Conservation (phyloP, 2,329 filamentous ascomycete species). For the Macroventuria anomochaeta region DNA sequence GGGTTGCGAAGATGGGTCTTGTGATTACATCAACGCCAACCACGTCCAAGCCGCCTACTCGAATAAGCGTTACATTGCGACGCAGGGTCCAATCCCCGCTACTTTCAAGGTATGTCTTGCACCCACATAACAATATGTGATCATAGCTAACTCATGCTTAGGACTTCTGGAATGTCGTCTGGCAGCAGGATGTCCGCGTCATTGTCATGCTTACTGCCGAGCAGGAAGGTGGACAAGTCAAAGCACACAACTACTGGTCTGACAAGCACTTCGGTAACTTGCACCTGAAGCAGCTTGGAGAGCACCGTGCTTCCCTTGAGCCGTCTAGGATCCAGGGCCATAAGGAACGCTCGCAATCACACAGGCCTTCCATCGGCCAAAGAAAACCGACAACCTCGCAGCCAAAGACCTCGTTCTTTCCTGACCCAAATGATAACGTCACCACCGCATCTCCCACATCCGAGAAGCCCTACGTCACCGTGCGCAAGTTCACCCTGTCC, state of each 20-base stretch:
- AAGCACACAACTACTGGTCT: slow-evolving; percentile 94
- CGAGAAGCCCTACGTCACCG: slow-evolving; percentile 76
- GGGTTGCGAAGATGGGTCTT: slow-evolving; percentile 69
- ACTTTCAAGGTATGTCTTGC: slow-evolving; percentile 78
- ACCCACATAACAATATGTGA: neutral
- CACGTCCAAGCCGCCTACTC: slow-evolving; percentile 80
- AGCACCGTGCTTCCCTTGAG: slow-evolving; percentile 82
- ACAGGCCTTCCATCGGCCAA: slow-evolving; percentile 44
- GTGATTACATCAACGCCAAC: slow-evolving; percentile 96
- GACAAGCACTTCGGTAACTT: slow-evolving; percentile 78
- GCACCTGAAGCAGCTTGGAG: slow-evolving; percentile 76
- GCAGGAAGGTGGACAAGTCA: slow-evolving; percentile 88
- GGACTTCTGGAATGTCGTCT: slow-evolving; percentile 98
- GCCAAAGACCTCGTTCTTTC: slow-evolving; percentile 17
- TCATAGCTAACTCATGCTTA: slow-evolving; percentile 48
- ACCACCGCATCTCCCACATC: slow-evolving; percentile 41
- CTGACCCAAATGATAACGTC: slow-evolving; percentile 27
- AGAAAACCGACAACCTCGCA: slow-evolving; percentile 46
- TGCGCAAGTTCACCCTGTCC: slow-evolving; percentile 85
- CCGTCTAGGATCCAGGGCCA: slow-evolving; percentile 59
- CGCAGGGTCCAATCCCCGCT: slow-evolving; percentile 88
- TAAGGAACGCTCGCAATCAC: slow-evolving; percentile 37
- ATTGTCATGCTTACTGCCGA: slow-evolving; percentile 97
- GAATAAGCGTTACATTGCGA: slow-evolving; percentile 93
- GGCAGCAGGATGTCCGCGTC: slow-evolving; percentile 94